Conservation (phyloP, 1,284 basidiomycete genomes). For the Anthracocystis walkeri region DNA sequence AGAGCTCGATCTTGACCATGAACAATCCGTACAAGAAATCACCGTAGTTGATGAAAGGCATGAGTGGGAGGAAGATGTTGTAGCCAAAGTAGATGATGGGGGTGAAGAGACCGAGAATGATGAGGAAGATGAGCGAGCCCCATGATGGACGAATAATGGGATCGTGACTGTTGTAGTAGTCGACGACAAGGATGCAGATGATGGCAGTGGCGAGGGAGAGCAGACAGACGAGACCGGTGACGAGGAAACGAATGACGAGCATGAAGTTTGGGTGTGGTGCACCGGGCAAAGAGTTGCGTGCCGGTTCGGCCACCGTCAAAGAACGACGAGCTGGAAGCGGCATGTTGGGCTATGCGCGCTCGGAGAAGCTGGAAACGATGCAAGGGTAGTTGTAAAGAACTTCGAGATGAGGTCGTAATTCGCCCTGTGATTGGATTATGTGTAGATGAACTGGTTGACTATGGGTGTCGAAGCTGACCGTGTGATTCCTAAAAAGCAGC, state of each 20-base stretch:
- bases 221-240: conserved; percentile 64
- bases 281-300: conserved; percentile 33
- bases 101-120: conserved; percentile 69
- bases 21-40: conserved; percentile 66
- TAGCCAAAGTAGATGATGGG: conserved; percentile 69
- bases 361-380: neutral
- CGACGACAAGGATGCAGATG: conserved; percentile 63
- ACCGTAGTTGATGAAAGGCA: conserved; percentile 67
- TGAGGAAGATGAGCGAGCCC: conserved; percentile 70
- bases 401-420: neutral
- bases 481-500: neutral
- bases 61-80: conserved; percentile 68
- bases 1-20: conserved; percentile 68
- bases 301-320: conserved; percentile 52
- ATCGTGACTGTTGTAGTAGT: conserved; percentile 69
- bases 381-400: neutral
- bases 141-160: conserved; percentile 70
- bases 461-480: neutral
- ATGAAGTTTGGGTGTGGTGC: conserved; percentile 65
- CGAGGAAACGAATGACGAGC: conserved; percentile 61
- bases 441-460: neutral
- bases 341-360: conserved; percentile 39
- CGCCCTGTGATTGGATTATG: neutral
- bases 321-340: conserved; percentile 62
- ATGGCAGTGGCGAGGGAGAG: conserved; percentile 63